Evolutionary conservation across 768 basidiomycete species (phyloP).

Genomic region (Panaeolus papilionaceus): DNA sequence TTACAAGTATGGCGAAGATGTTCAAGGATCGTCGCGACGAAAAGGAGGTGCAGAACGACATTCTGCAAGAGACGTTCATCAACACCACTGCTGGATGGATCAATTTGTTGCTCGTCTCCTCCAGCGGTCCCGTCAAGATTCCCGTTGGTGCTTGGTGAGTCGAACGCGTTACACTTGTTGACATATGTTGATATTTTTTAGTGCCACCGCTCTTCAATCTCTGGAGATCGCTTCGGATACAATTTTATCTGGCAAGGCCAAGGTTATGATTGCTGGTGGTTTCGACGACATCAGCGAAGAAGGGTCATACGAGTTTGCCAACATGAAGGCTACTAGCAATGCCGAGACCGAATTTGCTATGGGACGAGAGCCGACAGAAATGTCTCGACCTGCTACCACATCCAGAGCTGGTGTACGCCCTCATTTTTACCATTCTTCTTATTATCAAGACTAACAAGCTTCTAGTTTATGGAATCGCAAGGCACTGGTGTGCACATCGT

Average conservation of each 20-base stretch:
- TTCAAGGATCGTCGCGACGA: slow-evolving; percentile 99
- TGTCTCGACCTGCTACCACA: slow-evolving; percentile 96
- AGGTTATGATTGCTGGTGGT: slow-evolving; percentile 99
- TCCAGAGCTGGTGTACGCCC: slow-evolving; percentile 88
- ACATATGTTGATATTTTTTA: slow-evolving; percentile 32
- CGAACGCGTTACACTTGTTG: background rate
- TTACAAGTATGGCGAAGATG: slow-evolving; percentile 91
- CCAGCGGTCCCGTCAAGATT: slow-evolving; percentile 98
- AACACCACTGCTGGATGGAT: slow-evolving; percentile 99
- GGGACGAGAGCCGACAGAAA: slow-evolving; percentile 98
- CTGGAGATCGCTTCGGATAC: slow-evolving; percentile 98
- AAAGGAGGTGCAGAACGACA: slow-evolving; percentile 97
- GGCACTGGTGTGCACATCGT: slow-evolving; percentile 97
- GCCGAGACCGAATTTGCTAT: slow-evolving; percentile 97
- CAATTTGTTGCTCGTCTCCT: slow-evolving; percentile 92
- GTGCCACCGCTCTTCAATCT: slow-evolving; percentile 97
- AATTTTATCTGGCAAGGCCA: slow-evolving; percentile 93
- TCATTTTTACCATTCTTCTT: slow-evolving; percentile 23
- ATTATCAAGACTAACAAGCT: slow-evolving; percentile 15
- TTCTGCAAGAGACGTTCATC: slow-evolving; percentile 99
- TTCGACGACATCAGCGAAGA: slow-evolving; percentile 99
- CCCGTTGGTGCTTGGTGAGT: slow-evolving; percentile 97
- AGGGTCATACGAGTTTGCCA: slow-evolving; percentile 98
- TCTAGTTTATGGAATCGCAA: slow-evolving; percentile 91
- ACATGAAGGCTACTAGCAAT: slow-evolving; percentile 99